Evolutionary conservation across 306 rosid species (phyloP).

Genomic region (Prunus fruticosa): DNA sequence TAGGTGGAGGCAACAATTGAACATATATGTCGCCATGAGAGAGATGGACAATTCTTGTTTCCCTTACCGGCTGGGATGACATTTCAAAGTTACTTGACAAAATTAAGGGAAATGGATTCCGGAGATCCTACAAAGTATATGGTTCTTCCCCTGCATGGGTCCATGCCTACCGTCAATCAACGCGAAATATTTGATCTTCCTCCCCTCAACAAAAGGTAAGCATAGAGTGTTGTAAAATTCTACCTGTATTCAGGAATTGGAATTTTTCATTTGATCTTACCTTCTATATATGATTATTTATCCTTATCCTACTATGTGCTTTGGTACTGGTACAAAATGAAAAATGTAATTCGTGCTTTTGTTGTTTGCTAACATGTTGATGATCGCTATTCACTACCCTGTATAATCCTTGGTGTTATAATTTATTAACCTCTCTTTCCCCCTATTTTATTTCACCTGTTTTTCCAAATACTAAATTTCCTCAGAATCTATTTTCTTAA

Average conservation of each 20-base stretch:
- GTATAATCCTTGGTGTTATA: background rate
- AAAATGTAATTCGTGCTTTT: background rate
- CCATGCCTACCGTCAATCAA: conserved; percentile 92
- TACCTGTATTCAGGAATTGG: background rate
- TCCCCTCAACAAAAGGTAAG: conserved; percentile 80
- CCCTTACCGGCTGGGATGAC: conserved; percentile 98
- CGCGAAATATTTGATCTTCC: conserved; percentile 92
- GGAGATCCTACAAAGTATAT: conserved; percentile 71
- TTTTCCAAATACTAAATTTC: conserved; percentile 19
- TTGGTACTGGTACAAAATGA: background rate
- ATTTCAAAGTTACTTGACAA: conserved; percentile 82
- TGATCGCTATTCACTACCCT: background rate
- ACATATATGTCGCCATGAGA: conserved; percentile 70
- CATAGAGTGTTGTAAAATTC: conserved; percentile 26
- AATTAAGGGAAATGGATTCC: conserved; percentile 63
- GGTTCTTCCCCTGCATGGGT: conserved; percentile 86
- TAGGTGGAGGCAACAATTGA: conserved; percentile 89
- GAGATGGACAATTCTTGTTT: conserved; percentile 82
- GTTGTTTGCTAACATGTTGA: background rate
- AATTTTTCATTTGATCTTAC: background rate
- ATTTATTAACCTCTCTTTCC: background rate
- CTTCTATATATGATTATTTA: background rate
- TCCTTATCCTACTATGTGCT: background rate
- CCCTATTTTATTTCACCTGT: conserved; percentile 14
- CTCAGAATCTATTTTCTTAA: conserved; percentile 43